Percentiles rank a stretch among this genome's conserved stretches.
These are phyloP conservation scores for Phellinidium pouzarii DNA, from an alignment of 1,284 basidiomycete genomes.

Conservation along the genomic window DNA sequence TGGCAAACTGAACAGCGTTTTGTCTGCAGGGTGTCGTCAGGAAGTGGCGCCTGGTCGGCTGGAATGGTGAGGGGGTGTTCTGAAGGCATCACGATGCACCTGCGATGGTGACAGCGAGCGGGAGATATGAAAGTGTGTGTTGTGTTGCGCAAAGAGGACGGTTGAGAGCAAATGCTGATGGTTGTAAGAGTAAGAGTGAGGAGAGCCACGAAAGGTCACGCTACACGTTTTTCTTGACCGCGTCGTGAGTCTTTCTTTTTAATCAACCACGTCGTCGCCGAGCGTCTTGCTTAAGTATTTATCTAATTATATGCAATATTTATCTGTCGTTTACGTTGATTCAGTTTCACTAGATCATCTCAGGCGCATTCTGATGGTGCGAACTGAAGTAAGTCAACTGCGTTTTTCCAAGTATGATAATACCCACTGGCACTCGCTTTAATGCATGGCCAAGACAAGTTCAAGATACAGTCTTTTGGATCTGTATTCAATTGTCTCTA, in stretches of 20 bases:
- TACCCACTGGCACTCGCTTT: no score
- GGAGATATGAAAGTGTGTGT: constrained; percentile 18
- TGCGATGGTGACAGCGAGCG: constrained; percentile 11
- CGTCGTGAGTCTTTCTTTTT: neutral
- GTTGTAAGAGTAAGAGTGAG: neutral
- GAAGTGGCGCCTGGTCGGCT: constrained; percentile 20
- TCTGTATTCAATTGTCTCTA: no score
- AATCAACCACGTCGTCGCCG: no score
- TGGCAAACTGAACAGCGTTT: constrained; percentile 24
- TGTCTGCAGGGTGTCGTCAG: constrained; percentile 19
- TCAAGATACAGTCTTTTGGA: no score
- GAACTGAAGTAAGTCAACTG: no score
- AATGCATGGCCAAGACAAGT: no score
- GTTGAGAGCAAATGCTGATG: neutral
- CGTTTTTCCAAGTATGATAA: no score
- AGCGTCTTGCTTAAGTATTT: no score
- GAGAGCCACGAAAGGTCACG: neutral
- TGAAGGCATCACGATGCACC: constrained; percentile 28
- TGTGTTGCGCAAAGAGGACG: neutral
- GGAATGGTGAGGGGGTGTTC: constrained; percentile 25
- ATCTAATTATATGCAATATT: no score
- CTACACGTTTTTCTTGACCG: neutral
- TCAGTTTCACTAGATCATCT: no score
- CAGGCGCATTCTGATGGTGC: no score
- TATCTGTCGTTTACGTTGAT: no score